Evolutionary conservation across 2,329 filamentous ascomycete genomes (phyloP).

Genomic region (Colletotrichum tamarilloi): DNA sequence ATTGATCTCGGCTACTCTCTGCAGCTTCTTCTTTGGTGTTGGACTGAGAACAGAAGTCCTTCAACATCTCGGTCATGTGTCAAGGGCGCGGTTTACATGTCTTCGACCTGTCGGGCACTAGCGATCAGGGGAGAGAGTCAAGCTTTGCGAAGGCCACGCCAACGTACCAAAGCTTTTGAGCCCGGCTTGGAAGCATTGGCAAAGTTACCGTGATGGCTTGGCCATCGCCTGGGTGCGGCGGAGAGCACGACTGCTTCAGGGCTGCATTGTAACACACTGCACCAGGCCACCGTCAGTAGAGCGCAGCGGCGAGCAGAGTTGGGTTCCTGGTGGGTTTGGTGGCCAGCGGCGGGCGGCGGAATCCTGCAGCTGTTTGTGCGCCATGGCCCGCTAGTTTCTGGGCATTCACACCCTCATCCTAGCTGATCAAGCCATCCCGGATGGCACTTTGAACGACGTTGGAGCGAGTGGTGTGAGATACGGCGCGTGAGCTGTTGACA

Average conservation of each 20-base stretch:
- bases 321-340: neutral
- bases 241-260: neutral
- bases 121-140: neutral
- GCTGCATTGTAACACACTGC: neutral
- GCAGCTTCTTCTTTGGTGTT: slow-evolving; percentile 8
- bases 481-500: neutral
- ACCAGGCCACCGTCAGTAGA: neutral
- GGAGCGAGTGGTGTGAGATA: neutral
- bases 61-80: neutral
- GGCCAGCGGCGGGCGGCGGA: neutral
- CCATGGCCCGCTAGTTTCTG: neutral
- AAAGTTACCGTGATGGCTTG: neutral
- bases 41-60: neutral
- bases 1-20: neutral
- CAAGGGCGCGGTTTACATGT: neutral
- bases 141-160: neutral
- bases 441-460: neutral
- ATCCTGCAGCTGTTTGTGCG: neutral
- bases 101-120: neutral
- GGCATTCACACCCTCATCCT: neutral
- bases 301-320: neutral
- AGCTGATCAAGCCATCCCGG: neutral
- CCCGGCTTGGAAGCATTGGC: slow-evolving; percentile 3
- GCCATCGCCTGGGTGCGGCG: neutral
- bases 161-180: neutral